A percentile compares a stretch with the other conserved stretches of the same genome.
These are phyloP conservation scores for Caloboletus firmus DNA, from an alignment of 1,284 basidiomycete species.

Conservation along the genomic window DNA sequence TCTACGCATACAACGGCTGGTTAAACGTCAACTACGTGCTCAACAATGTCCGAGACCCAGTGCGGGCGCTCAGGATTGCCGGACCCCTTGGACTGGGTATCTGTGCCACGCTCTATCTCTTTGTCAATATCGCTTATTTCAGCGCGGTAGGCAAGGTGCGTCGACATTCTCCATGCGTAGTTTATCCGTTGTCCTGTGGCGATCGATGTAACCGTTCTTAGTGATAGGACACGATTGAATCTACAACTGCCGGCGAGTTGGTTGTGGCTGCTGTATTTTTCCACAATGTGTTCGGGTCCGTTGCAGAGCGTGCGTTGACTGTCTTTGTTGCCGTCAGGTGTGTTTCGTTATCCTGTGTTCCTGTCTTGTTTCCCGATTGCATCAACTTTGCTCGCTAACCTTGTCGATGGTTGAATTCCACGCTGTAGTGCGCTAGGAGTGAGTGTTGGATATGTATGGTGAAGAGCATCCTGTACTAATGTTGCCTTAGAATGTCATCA, in stretches of 20 bases:
- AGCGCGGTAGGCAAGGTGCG: slow-evolving; percentile 32
- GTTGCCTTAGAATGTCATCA: slow-evolving; percentile 36
- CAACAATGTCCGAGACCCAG: slow-evolving; percentile 53
- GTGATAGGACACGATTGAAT: slow-evolving; percentile 42
- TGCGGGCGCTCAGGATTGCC: slow-evolving; percentile 54
- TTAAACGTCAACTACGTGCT: slow-evolving; percentile 53
- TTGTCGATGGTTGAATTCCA: not conserved
- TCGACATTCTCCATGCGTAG: not conserved
- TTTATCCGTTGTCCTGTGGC: not conserved
- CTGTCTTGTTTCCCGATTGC: not conserved
- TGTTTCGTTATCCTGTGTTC: not conserved
- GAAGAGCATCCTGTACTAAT: slow-evolving; percentile 6
- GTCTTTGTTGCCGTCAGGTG: slow-evolving; percentile 55
- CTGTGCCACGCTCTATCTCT: slow-evolving; percentile 48
- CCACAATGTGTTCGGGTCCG: slow-evolving; percentile 50
- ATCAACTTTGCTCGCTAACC: not conserved
- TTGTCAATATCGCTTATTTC: slow-evolving; percentile 57
- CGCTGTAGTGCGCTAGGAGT: slow-evolving; percentile 31
- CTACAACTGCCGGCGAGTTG: slow-evolving; percentile 43
- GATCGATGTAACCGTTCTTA: not conserved
- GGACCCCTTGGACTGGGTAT: slow-evolving; percentile 52
- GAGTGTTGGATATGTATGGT: slow-evolving; percentile 3
- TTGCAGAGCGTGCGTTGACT: slow-evolving; percentile 48
- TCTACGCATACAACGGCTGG: slow-evolving; percentile 58
- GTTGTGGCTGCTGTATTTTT: slow-evolving; percentile 58